Base-by-base conservation (phyloP, 768 basidiomycete species). In the Naganishia vaughanmartiniae region DNA sequence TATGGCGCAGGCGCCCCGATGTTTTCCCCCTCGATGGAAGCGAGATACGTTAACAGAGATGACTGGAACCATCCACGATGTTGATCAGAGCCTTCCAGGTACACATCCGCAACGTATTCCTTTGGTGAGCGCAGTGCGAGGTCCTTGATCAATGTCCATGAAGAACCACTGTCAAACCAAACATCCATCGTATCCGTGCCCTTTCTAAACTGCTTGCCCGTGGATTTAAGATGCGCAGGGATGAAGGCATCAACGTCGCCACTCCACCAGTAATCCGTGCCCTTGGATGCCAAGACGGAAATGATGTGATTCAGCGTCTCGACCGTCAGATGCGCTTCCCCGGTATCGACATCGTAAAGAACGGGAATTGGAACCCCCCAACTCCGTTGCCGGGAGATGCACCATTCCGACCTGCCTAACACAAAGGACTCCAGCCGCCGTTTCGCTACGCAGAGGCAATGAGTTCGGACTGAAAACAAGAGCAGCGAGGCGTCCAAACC, bases 11-110 rank as follows among this genome's bases (percentile, higher is more conserved):
- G 51, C 4, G 56, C 70, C 26, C 39, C 60, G 15, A n/a, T 63
- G 24, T 51, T 5, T 0, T 70, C 72, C 0, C 75, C 74, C 74
- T 26, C 76, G 70, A 81, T 73, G 2, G 83, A 81, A 24, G 87
- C 83, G 24, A 95, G 82, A 12, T 88, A 86, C 4, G 96, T 98
- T 56, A 99, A 83, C 31, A 99, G 82, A 74, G 92, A 90, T 69
- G 92, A 94, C 81, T 99, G 96, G 84, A 99, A 99, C 95, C 95
- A 99, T 11, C 95, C 95, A 9, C 95, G 89, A 80, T 99, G 95
- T 80, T 98, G 95, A 81, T 99, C 95, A 0, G 91, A 90, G 17
- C 96, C 96, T 77, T 99, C 95, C 33, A 99, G 83, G 77, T 92
- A 95, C 33, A 97, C 85, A 76, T 98, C 93, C 0, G 93, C 91